Evolutionary conservation across 1,284 basidiomycete species (phyloP).

Genomic region (Ganoderma lucidum): DNA sequence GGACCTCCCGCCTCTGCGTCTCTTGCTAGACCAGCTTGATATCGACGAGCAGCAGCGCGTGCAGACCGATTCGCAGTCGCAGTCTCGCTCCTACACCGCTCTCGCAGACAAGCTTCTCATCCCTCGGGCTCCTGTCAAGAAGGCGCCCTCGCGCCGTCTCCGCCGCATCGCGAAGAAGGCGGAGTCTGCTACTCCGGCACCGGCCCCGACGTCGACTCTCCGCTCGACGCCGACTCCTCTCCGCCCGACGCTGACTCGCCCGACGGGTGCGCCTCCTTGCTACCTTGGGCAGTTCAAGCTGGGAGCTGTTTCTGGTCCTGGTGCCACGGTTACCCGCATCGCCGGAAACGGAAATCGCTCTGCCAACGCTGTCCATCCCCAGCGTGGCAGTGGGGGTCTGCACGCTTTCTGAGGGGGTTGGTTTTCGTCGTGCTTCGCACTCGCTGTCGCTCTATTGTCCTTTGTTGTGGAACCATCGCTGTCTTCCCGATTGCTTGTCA

Average conservation of each 20-base stretch:
- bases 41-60: not conserved
- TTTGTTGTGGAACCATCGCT: not conserved
- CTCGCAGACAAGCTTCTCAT: constrained; percentile 2
- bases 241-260: too few species aligned
- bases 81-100: not conserved
- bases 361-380: not conserved
- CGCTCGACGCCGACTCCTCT: too few species aligned
- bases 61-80: not conserved
- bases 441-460: too few species aligned
- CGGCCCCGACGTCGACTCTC: too few species aligned
- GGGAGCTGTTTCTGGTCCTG: not conserved
- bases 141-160: not conserved
- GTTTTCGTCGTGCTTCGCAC: not conserved
- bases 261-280: not conserved
- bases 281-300: not conserved
- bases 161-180: not conserved
- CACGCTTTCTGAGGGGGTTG: not conserved
- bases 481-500: not conserved
- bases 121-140: not conserved
- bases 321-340: not conserved
- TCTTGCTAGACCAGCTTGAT: not conserved
- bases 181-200: not conserved
- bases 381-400: not conserved
- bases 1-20: constrained; percentile 3
- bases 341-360: too few species aligned